phyloP scores from a whole-genome alignment of 2,329 filamentous ascomycete species.

The Aspergillus hortae region DNA sequence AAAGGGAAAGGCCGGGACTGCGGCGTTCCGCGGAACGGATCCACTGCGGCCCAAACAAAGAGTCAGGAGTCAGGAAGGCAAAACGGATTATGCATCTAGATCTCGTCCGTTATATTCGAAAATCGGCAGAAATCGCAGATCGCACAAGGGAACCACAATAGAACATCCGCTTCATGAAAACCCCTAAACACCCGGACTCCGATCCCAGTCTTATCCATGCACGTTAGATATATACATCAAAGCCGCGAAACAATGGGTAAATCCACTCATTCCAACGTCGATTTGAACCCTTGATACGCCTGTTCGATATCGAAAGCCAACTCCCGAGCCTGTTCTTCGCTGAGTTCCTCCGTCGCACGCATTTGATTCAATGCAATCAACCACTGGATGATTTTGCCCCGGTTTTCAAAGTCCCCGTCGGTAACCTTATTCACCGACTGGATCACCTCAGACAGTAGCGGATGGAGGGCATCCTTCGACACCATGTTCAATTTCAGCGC shows the following conservation, averaged over 20 bases:
- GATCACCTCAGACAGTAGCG: slow-evolving; percentile 89
- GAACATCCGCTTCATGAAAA: slow-evolving; percentile 7
- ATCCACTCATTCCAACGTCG: slow-evolving; percentile 56
- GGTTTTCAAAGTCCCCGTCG: slow-evolving; percentile 88
- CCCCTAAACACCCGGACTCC: not conserved
- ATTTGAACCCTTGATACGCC: slow-evolving; percentile 92
- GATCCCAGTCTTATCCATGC: not conserved
- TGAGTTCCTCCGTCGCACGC: slow-evolving; percentile 88
- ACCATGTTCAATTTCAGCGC: slow-evolving; percentile 87
- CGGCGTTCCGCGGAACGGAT: slow-evolving; percentile 25
- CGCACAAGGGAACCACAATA: not conserved
- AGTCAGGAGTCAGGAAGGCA: not conserved
- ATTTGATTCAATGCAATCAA: slow-evolving; percentile 96
- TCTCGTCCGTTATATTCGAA: too few species aligned
- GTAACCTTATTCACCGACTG: slow-evolving; percentile 97
- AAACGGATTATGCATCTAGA: not conserved
- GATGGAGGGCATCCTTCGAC: slow-evolving; percentile 95
- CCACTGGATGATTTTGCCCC: slow-evolving; percentile 98
- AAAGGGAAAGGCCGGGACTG: slow-evolving; percentile 28
- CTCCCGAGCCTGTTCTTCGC: slow-evolving; percentile 81
- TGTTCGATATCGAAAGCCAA: slow-evolving; percentile 90
- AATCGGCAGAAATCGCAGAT: not conserved
- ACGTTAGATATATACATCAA: not conserved
- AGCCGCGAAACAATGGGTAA: too few species aligned
- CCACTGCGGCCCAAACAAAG: slow-evolving; percentile 13